Conservation (phyloP, 192 early-diverging fungal genomes). For the Podochytrium sp. region DNA sequence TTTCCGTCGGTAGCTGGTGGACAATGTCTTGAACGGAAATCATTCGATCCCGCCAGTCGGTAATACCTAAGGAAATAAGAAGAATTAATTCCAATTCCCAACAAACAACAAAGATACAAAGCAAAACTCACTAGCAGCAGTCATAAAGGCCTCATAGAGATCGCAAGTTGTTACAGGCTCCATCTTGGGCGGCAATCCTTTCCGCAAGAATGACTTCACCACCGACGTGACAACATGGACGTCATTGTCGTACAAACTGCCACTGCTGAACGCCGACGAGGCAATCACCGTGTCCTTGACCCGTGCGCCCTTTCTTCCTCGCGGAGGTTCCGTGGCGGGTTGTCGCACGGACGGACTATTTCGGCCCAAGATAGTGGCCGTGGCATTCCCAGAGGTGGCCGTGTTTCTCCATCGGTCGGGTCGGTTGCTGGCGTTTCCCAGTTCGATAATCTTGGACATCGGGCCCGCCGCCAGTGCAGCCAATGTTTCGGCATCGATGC, state of each 20-base stretch:
- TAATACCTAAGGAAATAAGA: slow-evolving; percentile 35
- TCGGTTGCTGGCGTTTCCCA: background rate
- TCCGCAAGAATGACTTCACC: slow-evolving; percentile 52
- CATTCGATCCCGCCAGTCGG: slow-evolving; percentile 54
- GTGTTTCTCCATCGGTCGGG: background rate
- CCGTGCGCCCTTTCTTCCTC: background rate
- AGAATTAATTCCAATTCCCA: background rate
- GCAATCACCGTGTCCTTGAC: background rate
- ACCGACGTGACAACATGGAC: slow-evolving; percentile 58
- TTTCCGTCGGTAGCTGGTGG: slow-evolving; percentile 46
- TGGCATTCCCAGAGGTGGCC: slow-evolving; percentile 1
- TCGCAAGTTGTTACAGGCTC: slow-evolving; percentile 49
- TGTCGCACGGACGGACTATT: slow-evolving; percentile 18
- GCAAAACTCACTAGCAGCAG: slow-evolving; percentile 47
- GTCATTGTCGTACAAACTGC: slow-evolving; percentile 57
- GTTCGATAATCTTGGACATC: slow-evolving; percentile 23
- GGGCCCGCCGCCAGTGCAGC: background rate
- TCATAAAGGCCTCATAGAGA: slow-evolving; percentile 54
- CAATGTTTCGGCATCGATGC: slow-evolving; percentile 20
- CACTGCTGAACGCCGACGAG: slow-evolving; percentile 14
- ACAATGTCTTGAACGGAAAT: slow-evolving; percentile 60
- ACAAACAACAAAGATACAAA: slow-evolving; percentile 20
- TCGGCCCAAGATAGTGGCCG: slow-evolving; percentile 13
- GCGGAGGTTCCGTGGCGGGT: slow-evolving; percentile 11
- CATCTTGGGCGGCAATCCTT: slow-evolving; percentile 48